Conservation (phyloP, 345 rosid genomes). For the Dipteronia sinensis region DNA sequence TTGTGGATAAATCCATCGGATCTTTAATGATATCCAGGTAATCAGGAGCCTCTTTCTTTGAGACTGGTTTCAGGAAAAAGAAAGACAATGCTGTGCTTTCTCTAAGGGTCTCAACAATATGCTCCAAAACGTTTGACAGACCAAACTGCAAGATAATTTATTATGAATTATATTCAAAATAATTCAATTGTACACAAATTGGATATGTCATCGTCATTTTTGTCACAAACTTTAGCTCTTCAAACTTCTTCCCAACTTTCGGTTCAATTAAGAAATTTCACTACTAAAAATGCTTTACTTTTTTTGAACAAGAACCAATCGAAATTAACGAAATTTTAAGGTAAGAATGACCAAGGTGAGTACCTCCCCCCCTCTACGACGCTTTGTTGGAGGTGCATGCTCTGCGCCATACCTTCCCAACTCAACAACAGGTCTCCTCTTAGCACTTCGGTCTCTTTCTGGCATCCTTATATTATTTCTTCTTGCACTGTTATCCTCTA, state of each 20-base stretch:
- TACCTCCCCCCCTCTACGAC: conserved; percentile 97
- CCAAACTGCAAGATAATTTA: conserved; percentile 59
- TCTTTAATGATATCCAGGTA: conserved; percentile 53
- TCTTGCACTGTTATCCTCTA: conserved; percentile 51
- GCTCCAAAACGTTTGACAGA: conserved; percentile 76
- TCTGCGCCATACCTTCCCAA: conserved; percentile 50
- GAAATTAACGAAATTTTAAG: background rate
- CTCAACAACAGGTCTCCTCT: conserved; percentile 59
- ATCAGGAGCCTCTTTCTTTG: conserved; percentile 94
- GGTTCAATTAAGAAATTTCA: background rate
- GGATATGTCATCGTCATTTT: background rate
- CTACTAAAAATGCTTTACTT: background rate
- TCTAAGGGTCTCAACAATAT: conserved; percentile 68
- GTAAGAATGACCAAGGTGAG: conserved; percentile 17
- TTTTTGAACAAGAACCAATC: background rate
- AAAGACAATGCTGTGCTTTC: conserved; percentile 63
- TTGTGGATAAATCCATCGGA: conserved; percentile 93
- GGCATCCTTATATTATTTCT: conserved; percentile 62
- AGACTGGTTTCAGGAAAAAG: conserved; percentile 85
- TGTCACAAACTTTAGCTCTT: background rate
- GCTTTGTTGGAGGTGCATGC: conserved; percentile 67
- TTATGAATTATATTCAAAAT: background rate
- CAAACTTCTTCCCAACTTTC: background rate
- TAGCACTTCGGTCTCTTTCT: conserved; percentile 69
- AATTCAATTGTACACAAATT: too few species aligned